Conservation (phyloP, 2,329 filamentous ascomycete species). For the Nannizziopsis arthrosporioides region DNA sequence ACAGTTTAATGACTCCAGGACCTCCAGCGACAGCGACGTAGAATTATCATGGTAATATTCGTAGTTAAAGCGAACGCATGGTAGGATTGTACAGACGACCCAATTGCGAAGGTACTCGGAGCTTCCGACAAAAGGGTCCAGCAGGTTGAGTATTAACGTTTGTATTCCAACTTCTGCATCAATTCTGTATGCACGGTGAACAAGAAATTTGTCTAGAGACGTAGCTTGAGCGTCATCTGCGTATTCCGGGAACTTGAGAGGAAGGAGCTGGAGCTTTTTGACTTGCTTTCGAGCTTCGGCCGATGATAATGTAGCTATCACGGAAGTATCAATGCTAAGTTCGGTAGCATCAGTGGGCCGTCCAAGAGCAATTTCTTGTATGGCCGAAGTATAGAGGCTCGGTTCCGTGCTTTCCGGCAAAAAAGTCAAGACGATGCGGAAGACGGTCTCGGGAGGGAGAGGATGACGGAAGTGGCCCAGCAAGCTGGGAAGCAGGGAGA, state of each 20-base stretch:
- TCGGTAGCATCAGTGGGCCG: conserved; percentile 10
- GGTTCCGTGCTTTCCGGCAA: conserved; percentile 49
- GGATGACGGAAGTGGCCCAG: conserved; percentile 41
- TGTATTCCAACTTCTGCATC: conserved; percentile 49
- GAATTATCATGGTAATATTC: conserved; percentile 49
- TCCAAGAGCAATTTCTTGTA: conserved; percentile 37
- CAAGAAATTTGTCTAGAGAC: conserved; percentile 44
- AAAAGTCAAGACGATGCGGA: conserved; percentile 50
- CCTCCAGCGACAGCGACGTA: conserved; percentile 37
- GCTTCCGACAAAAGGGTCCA: conserved; percentile 46
- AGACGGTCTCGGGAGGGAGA: conserved; percentile 38
- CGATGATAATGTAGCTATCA: conserved; percentile 40
- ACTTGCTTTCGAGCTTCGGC: conserved; percentile 42
- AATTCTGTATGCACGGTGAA: conserved; percentile 49
- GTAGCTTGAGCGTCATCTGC: conserved; percentile 36
- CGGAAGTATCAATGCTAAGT: conserved; percentile 35
- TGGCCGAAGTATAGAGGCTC: conserved; percentile 37
- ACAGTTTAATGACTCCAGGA: conserved; percentile 43
- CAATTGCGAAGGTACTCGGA: conserved; percentile 45
- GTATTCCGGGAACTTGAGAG: conserved; percentile 38
- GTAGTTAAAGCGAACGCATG: conserved; percentile 48
- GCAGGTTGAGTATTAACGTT: conserved; percentile 43
- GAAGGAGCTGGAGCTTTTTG: conserved; percentile 40
- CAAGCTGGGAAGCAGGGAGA: conserved; percentile 42
- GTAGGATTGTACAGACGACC: conserved; percentile 49